Evolutionary conservation across 805 yeast genomes (phyloP).

Genomic region (Saccharomycopsis sp.): DNA sequence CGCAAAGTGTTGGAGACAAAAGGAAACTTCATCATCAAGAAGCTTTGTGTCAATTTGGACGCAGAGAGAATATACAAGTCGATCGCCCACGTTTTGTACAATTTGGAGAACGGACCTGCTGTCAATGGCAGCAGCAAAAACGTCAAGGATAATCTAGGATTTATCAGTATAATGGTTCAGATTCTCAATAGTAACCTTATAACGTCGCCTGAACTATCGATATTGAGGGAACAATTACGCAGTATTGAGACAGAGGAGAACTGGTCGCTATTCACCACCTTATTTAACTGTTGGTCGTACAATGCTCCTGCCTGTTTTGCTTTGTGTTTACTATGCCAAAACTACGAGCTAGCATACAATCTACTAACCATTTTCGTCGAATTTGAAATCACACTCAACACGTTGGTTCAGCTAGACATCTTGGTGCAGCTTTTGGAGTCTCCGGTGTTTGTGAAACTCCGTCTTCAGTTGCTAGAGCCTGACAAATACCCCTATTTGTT

Average conservation of each 20-base stretch:
- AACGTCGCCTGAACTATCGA: constrained; percentile 74
- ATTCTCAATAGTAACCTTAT: constrained; percentile 79
- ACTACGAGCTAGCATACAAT: constrained; percentile 81
- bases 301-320: constrained; percentile 86
- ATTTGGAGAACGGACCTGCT: constrained; percentile 30
- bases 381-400: constrained; percentile 70
- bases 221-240: constrained; percentile 62
- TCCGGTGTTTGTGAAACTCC: constrained; percentile 80
- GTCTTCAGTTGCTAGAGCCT: constrained; percentile 87
- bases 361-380: constrained; percentile 76
- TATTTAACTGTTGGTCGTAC: constrained; percentile 88
- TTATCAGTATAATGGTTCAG: constrained; percentile 76
- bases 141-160: constrained; percentile 44
- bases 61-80: constrained; percentile 80
- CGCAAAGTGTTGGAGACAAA: constrained; percentile 56
- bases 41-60: constrained; percentile 71
- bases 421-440: constrained; percentile 86
- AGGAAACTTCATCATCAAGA: constrained; percentile 79
- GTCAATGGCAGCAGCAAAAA: constrained; percentile 32
- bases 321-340: constrained; percentile 77
- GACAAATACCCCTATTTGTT: constrained; percentile 71
- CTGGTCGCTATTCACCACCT: constrained; percentile 59
- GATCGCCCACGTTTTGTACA: constrained; percentile 59
- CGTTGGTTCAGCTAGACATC: constrained; percentile 81
- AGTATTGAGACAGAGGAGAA: constrained; percentile 57